Evolutionary conservation across 2,329 filamentous ascomycete genomes (phyloP).

Genomic region (Pseudocercospora crystallina): DNA sequence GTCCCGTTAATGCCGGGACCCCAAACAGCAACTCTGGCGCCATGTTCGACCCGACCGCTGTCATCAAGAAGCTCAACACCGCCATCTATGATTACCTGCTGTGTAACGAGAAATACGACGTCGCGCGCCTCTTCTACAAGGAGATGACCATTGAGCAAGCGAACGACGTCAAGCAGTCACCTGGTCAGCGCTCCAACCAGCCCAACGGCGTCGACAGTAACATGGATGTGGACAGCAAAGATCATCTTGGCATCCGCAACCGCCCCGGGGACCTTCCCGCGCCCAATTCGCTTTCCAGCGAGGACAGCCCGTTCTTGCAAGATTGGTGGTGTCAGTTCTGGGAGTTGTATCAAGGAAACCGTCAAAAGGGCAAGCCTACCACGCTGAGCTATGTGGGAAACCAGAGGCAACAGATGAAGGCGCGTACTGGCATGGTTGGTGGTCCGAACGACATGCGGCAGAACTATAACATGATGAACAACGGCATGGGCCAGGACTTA

Average conservation of each 20-base stretch:
- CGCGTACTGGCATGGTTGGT: constrained; percentile 66
- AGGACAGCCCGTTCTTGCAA: constrained; percentile 80
- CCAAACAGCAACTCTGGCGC: constrained; percentile 24
- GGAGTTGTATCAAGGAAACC: constrained; percentile 88
- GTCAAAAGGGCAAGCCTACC: constrained; percentile 58
- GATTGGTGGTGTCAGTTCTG: constrained; percentile 98
- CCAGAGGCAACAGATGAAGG: constrained; percentile 73
- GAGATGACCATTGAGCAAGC: constrained; percentile 40
- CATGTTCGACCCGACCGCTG: constrained; percentile 43
- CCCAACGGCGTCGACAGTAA: constrained; percentile 68
- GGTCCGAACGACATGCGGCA: constrained; percentile 47
- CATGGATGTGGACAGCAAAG: constrained; percentile 79
- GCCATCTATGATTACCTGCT: constrained; percentile 93
- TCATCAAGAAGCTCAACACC: constrained; percentile 67
- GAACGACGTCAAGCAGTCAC: constrained; percentile 59
- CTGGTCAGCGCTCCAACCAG: constrained; percentile 58
- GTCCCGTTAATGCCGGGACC: constrained; percentile 38
- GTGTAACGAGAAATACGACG: constrained; percentile 78
- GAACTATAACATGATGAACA: constrained; percentile 22
- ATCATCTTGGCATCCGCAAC: constrained; percentile 65
- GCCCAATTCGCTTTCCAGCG: constrained; percentile 65
- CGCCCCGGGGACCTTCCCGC: constrained; percentile 77
- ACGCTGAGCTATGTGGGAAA: constrained; percentile 42
- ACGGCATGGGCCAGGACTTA: constrained; percentile 23
- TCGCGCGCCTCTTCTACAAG: constrained; percentile 71